Evolutionary conservation across 495 filamentous ascomycete species (phyloP).

Genomic region (Penicillium dipodomyicola): DNA sequence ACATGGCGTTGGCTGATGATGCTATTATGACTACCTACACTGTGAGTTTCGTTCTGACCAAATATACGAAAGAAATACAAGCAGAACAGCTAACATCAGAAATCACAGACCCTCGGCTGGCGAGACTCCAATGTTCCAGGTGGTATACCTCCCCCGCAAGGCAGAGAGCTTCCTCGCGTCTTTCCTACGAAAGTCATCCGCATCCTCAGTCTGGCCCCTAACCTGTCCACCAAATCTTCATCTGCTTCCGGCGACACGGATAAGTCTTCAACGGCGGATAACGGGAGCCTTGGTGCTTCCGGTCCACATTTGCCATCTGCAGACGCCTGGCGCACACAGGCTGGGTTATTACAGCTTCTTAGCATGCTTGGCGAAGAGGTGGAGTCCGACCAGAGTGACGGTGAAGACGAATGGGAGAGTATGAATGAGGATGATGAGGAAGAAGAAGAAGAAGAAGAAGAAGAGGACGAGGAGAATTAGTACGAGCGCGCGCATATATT

Average conservation of each 20-base stretch:
- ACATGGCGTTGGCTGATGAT: slow-evolving; percentile 41
- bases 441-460: not conserved
- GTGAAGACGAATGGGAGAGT: slow-evolving; percentile 21
- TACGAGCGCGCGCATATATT: not conserved
- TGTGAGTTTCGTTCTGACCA: slow-evolving; percentile 20
- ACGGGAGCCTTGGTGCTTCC: slow-evolving; percentile 9
- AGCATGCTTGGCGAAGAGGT: slow-evolving; percentile 32
- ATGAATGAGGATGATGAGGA: slow-evolving; percentile 14
- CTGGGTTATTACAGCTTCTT: slow-evolving; percentile 30
- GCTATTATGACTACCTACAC: slow-evolving; percentile 42
- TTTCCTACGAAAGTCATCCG: slow-evolving; percentile 41
- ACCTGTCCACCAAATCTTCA: slow-evolving; percentile 9
- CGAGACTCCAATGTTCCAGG: slow-evolving; percentile 27
- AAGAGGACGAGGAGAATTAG: not conserved
- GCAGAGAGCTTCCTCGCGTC: slow-evolving; percentile 31
- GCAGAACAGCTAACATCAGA: slow-evolving; percentile 8
- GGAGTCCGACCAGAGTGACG: slow-evolving; percentile 19
- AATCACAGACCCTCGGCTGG: slow-evolving; percentile 36
- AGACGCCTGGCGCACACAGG: slow-evolving; percentile 24
- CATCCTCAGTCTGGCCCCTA: slow-evolving; percentile 36
- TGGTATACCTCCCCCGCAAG: slow-evolving; percentile 8
- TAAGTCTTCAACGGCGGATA: not conserved
- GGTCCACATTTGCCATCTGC: slow-evolving; percentile 10
- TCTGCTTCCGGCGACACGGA: not conserved
- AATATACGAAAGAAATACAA: not conserved